Evolutionary conservation across 164 flowering plant species (phyloP).

Genomic region (Kingdonia uniflora): DNA sequence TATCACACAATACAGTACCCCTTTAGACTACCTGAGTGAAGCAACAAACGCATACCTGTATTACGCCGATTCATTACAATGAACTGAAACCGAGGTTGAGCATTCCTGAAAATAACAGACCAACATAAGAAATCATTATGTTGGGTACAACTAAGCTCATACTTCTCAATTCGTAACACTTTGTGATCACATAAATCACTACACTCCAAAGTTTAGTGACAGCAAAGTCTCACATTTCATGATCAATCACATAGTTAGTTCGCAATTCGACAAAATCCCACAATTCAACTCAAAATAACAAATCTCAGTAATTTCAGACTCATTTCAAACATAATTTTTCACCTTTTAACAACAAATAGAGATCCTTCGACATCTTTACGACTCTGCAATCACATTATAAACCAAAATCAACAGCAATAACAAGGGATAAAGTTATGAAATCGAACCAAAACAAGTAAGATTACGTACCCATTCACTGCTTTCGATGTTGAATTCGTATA

Average conservation of each 20-base stretch:
- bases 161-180: no score
- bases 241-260: no score
- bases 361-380: conserved; percentile 98
- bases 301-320: background rate
- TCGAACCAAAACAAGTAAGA: background rate
- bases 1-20: no score
- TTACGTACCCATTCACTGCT: conserved; percentile 73
- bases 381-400: conserved; percentile 40
- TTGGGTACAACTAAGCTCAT: no score
- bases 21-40: background rate
- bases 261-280: no score
- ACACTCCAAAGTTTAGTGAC: no score
- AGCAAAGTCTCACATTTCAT: no score
- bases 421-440: background rate
- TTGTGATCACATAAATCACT: no score
- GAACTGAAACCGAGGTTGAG: conserved; percentile 90
- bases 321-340: background rate
- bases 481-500: conserved; percentile 85
- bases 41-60: conserved; percentile 38
- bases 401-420: background rate
- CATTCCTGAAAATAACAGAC: conserved; percentile 40
- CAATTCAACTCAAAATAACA: background rate
- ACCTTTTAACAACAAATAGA: conserved; percentile 95
- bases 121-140: background rate
- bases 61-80: conserved; percentile 93